Base-by-base conservation (phyloP, 805 yeast species). In the Suhomyces vadensis region DNA sequence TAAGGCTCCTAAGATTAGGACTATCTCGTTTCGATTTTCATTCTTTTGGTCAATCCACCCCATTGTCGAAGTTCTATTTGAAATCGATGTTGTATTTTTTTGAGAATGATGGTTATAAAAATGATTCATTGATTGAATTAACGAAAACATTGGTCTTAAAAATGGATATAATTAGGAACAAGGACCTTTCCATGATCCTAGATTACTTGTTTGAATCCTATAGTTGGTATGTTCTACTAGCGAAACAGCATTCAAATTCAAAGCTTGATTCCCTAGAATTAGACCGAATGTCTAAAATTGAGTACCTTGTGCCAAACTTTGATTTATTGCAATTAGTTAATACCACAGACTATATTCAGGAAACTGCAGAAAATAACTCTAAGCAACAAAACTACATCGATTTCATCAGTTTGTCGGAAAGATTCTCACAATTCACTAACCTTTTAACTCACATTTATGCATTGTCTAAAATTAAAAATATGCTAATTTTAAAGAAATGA, bases 191-290 rank as follows among this genome's bases (percentile, higher is more conserved):
- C 11, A 13, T 21, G n/a, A 45, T 53, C 3, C 37, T 55, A 7
- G 45, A 47, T 2, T 53, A 49, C 46, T 44, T 59, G 19, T 48
- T 37, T 43, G 52, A 55, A n/a, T 39, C 52, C 2, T 56, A 41
- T 19, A 11, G 25, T 11, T 23, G 14, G n/a, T 46, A 46, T 20
- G 21, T 25, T 16, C n/a, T 14, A 11, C 3, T 33, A 19, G 11
- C 24, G 4, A 19, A 33, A 11, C 24, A 33, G 37, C 10, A 33
- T 7, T 17, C 14, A 1, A 19, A 33, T 4, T 16, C 24, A 11
- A 33, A 33, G 16, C 20, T 17, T 17, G 20, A 33, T 17, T 14
- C 37, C 1, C n/a, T 33, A 14, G 37, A 33, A 6, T 11, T 33
- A 3, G 37, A 20, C 13, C 17, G 10, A 33, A 11, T 33, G 22